phyloP scores from a whole-genome alignment of 305 asterid species.

The Solanum hybrid region DNA sequence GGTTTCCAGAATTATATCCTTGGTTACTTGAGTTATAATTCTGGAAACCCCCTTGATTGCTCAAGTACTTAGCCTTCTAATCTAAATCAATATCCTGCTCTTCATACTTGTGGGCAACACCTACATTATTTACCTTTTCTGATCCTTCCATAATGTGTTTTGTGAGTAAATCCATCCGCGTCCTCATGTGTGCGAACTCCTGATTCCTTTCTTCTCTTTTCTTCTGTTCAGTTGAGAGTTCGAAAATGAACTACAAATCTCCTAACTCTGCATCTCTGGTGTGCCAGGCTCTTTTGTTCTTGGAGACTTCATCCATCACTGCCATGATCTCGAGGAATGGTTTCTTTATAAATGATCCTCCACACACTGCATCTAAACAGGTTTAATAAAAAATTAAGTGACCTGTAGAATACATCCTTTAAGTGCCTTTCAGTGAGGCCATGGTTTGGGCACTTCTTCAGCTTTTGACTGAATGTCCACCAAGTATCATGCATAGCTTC shows the following conservation, averaged over 20 bases:
- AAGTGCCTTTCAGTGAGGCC: background rate
- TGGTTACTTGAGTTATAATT: background rate
- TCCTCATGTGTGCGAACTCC: background rate
- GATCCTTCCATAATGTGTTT: background rate
- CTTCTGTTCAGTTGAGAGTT: background rate
- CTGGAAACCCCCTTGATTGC: background rate
- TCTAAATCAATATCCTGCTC: background rate
- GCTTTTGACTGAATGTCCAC: background rate
- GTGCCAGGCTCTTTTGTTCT: background rate
- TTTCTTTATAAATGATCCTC: background rate
- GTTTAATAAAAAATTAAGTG: background rate
- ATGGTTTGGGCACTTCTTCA: background rate
- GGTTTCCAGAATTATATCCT: background rate
- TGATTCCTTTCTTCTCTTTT: background rate
- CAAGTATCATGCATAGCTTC: background rate
- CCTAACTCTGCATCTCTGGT: background rate
- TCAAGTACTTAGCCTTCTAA: background rate
- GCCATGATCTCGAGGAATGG: background rate
- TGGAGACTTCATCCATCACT: background rate
- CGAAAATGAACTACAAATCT: background rate
- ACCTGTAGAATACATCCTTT: background rate
- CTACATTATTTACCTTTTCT: background rate
- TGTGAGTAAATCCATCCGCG: background rate
- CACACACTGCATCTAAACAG: background rate
- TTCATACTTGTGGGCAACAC: background rate